These are phyloP conservation scores for Xylaria bambusicola DNA, from an alignment of 495 filamentous ascomycete species.

Conservation along the genomic window DNA sequence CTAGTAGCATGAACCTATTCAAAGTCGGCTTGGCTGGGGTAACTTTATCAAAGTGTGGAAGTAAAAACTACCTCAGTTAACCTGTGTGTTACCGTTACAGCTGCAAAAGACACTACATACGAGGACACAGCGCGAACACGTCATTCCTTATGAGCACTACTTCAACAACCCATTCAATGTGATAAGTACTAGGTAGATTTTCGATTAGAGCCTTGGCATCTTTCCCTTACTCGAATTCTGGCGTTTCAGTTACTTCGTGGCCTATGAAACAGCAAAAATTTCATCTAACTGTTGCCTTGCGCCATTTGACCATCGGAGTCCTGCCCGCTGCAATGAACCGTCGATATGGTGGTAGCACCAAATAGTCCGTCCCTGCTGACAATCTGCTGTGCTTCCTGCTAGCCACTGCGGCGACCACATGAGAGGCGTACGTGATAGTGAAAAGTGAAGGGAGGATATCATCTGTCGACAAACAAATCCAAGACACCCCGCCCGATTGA, in stretches of 20 bases:
- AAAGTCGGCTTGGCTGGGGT: no score
- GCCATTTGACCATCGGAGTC: neutral
- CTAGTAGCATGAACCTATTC: no score
- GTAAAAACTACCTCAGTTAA: no score
- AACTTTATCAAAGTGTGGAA: no score
- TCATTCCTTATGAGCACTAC: no score
- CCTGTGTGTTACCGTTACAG: no score
- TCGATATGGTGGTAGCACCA: neutral
- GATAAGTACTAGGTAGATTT: neutral
- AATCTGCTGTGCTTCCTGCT: neutral
- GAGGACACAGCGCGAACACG: no score
- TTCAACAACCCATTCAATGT: neutral
- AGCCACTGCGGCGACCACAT: neutral
- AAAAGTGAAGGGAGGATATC: no score
- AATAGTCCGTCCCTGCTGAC: neutral
- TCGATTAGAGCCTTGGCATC: neutral
- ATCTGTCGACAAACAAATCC: neutral
- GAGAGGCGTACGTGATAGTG: neutral
- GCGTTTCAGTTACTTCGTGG: neutral
- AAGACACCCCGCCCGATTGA: neutral
- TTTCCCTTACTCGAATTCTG: neutral
- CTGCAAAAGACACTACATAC: no score
- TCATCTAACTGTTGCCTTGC: neutral
- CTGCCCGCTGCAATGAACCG: neutral
- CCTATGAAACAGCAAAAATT: neutral